A percentile compares a stretch with the other conserved stretches of the same genome.
phyloP scores from a whole-genome alignment of 2,329 filamentous ascomycete genomes.

The Aspergillus fijiensis region DNA sequence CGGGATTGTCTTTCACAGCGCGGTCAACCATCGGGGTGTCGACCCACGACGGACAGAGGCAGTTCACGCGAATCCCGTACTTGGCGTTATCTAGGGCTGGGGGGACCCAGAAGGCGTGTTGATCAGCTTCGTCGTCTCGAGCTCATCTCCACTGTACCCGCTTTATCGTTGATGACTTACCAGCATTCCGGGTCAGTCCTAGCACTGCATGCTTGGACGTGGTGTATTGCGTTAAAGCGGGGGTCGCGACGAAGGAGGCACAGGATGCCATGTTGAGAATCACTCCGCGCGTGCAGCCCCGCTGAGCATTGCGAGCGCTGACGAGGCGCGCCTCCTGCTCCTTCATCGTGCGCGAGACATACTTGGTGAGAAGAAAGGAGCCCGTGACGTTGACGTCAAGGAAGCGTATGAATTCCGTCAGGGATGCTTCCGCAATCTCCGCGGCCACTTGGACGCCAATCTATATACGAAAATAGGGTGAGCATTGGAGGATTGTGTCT shows the following conservation, averaged over 20 bases:
- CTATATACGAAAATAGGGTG: neutral
- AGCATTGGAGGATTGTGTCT: too few relatives aligned
- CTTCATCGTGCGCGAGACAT: constrained; percentile 23
- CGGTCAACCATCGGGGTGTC: too few relatives aligned
- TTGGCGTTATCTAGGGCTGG: too few relatives aligned
- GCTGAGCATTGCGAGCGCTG: constrained; percentile 28
- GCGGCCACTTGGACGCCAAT: constrained; percentile 1
- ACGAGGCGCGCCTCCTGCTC: constrained; percentile 32
- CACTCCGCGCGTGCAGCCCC: constrained; percentile 16
- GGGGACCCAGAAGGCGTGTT: too few relatives aligned
- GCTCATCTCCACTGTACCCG: too few relatives aligned
- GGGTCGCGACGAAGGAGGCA: constrained; percentile 35
- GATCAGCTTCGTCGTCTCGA: too few relatives aligned
- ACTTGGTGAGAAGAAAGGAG: constrained; percentile 41
- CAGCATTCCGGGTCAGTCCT: constrained; percentile 44
- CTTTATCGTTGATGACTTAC: constrained; percentile 12
- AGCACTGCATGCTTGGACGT: constrained; percentile 47
- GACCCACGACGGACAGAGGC: too few relatives aligned
- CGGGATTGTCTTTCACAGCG: too few relatives aligned
- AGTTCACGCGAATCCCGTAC: too few relatives aligned
- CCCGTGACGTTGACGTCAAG: constrained; percentile 42
- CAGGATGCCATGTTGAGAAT: constrained; percentile 44
- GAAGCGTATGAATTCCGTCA: constrained; percentile 36
- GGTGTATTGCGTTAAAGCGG: constrained; percentile 38
- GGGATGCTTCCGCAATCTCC: neutral